phyloP scores from a whole-genome alignment of 2,329 filamentous ascomycete species.

The Plectosphaerella cucumerina region DNA sequence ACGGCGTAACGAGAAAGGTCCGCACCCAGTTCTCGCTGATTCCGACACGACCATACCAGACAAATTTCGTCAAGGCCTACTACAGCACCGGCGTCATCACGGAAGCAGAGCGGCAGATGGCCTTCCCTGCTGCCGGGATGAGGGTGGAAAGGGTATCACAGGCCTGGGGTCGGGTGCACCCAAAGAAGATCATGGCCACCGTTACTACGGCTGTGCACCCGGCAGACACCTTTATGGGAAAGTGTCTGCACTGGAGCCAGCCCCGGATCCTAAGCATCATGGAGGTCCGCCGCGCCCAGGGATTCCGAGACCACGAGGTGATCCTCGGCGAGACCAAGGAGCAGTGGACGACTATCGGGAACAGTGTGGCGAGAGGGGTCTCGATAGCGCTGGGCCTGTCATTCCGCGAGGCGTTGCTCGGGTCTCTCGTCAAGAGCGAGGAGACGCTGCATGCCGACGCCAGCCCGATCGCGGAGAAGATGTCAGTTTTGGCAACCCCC shows the following conservation, averaged over 20 bases:
- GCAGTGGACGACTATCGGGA: slow-evolving; percentile 68
- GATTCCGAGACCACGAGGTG: slow-evolving; percentile 66
- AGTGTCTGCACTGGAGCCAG: slow-evolving; percentile 62
- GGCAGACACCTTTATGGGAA: slow-evolving; percentile 51
- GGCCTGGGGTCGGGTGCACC: slow-evolving; percentile 50
- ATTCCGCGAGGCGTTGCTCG: slow-evolving; percentile 54
- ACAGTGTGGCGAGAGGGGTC: slow-evolving; percentile 69
- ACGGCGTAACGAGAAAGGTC: slow-evolving; percentile 30
- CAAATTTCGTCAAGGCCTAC: slow-evolving; percentile 47
- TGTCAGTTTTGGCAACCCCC: not conserved
- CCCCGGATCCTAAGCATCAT: slow-evolving; percentile 57
- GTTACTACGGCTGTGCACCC: slow-evolving; percentile 52
- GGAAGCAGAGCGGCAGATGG: slow-evolving; percentile 27
- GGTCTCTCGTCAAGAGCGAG: slow-evolving; percentile 20
- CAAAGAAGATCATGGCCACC: slow-evolving; percentile 53
- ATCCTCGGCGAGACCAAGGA: slow-evolving; percentile 52
- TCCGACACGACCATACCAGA: slow-evolving; percentile 52
- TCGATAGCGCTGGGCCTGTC: slow-evolving; percentile 62
- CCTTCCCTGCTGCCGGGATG: slow-evolving; percentile 27
- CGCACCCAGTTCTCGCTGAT: slow-evolving; percentile 51
- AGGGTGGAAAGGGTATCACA: slow-evolving; percentile 19
- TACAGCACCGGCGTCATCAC: slow-evolving; percentile 33
- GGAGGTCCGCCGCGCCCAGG: slow-evolving; percentile 67
- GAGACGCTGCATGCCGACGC: not conserved
- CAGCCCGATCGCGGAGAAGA: not conserved